Evolutionary conservation across 192 early-diverging fungal species (phyloP), one percentile per base, ranked within the genome.

Genomic region (Linderina pennispora): DNA sequence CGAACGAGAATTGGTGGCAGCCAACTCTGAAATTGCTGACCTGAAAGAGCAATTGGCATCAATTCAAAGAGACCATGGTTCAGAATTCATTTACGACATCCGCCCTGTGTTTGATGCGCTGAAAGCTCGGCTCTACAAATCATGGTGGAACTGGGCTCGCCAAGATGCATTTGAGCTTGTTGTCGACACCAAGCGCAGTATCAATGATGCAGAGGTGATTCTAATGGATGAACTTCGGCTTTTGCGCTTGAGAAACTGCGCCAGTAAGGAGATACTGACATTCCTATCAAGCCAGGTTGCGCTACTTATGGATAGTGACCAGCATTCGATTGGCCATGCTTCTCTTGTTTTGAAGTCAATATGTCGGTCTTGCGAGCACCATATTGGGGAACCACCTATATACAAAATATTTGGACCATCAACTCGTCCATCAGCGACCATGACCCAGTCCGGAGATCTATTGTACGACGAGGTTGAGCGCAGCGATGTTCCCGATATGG

Each of bases 81-180:
- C n/a, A n/a, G n/a, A n/a, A n/a, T n/a, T n/a, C n/a, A n/a, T n/a
- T n/a, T n/a, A n/a, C n/a, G n/a, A n/a, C n/a, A n/a, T n/a, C n/a
- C n/a, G n/a, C n/a, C n/a, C n/a, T n/a, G n/a, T n/a, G 3, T 97
- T 97, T 59, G 80, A 74, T 26, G 60, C 68, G 18, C 73, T 77
- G 42, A 97, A 87, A 74, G 89, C 82, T 26, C 88, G 93, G 32
- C 76, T 51, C 3, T 97, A 85, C 55, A 88, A 97, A 53, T 97
- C 93, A 16, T 86, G 81, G 82, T 97, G 93, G 93, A 97, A 97
- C 75, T 97, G 93, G 93, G 77, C 90, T 20, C 61, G 42, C 41
- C 67, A 62, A 46, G 73, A 42, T 40, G 32, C 34, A 37, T 53
- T 52, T 45, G 45, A 28, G 39, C 50, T 57, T 23, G 87, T 43